phyloP scores from a whole-genome alignment of 2,329 filamentous ascomycete species.

The Fusarium sp. region DNA sequence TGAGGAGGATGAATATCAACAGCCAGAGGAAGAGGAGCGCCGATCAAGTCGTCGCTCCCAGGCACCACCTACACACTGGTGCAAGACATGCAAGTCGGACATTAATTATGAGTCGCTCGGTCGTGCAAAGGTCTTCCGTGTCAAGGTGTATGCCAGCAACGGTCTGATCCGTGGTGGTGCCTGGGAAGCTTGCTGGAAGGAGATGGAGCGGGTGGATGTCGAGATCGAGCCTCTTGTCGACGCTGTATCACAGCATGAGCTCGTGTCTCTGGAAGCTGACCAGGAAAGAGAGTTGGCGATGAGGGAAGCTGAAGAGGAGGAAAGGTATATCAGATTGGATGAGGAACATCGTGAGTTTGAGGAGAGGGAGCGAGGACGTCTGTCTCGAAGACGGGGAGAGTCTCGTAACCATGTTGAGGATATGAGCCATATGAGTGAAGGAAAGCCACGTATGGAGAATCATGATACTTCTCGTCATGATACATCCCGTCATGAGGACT shows the following conservation, averaged over 20 bases:
- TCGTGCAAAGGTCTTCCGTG: constrained; percentile 68
- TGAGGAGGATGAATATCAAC: constrained; percentile 55
- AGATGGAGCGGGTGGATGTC: constrained; percentile 98
- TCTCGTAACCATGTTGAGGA: constrained; percentile 7
- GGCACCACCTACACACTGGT: constrained; percentile 60
- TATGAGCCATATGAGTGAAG: constrained; percentile 11
- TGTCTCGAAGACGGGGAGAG: constrained; percentile 23
- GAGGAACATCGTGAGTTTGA: constrained; percentile 40
- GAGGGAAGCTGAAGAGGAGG: constrained; percentile 49
- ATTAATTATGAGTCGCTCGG: constrained; percentile 64
- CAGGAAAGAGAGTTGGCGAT: constrained; percentile 52
- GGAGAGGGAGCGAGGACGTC: constrained; percentile 39
- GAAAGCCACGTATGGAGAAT: constrained; percentile 10
- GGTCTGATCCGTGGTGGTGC: constrained; percentile 91
- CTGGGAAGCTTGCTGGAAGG: constrained; percentile 92
- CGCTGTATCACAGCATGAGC: constrained; percentile 62
- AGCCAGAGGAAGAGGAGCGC: constrained; percentile 43
- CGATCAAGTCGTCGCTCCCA: constrained; percentile 33
- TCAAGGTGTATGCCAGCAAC: constrained; percentile 94
- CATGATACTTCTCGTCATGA: not conserved
- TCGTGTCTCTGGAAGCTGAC: constrained; percentile 63
- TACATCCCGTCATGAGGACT: constrained; percentile 4
- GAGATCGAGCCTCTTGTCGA: constrained; percentile 82
- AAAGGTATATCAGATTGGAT: constrained; percentile 40
- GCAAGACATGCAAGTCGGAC: constrained; percentile 61